Evolutionary conservation across 1,284 basidiomycete species (phyloP), one percentile per base, ranked within the genome.

Genomic region (Pseudomicrostroma phylloplanum): DNA sequence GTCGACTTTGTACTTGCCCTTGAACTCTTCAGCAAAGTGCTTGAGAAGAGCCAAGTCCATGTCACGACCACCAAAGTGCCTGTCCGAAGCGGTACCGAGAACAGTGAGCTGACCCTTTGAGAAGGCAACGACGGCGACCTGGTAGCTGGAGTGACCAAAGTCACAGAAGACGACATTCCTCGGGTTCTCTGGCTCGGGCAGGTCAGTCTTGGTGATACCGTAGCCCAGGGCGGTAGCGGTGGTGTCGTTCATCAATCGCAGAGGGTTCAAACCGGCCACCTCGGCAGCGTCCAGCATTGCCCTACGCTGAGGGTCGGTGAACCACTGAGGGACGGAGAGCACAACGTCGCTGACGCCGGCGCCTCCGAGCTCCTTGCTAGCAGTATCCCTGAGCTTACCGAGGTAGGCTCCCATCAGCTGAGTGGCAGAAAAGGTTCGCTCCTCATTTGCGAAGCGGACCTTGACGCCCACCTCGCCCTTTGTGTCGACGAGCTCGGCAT

Each of bases 381-480:
- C 72, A 26, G 74, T 77, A 67, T 78, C 76, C 49, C 75, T 69
- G 19, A 78, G 69, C 71, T 75, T 77, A 46, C 62, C 72, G 46
- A 78, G 70, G 69, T 76, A 78, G 74, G 77, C 77, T 65, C 67
- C 76, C 53, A 78, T 68, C n/a, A 78, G 68, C 69, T 78, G 76
- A 12, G 76, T 78, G 42, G 75, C 76, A 15, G 76, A 78, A 58
- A 73, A 78, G 57, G 70, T 56, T 40, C 74, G 75, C 64, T 71
- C 65, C 71, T 78, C 74, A 41, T 68, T 70, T 25, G 65, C 69
- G 60, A 76, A 72, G 43, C 74, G 71, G 15, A 78, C 75, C 68
- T 78, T 78, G 62, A 77, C 73, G 56, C 76, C 76, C 21, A 78
- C 75, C 60, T 78, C 76, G 55, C 76, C 75, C 63, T 72, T 68